Evolutionary conservation across 1,284 basidiomycete genomes (phyloP).

Genomic region (Uromyces viciae-fabae): DNA sequence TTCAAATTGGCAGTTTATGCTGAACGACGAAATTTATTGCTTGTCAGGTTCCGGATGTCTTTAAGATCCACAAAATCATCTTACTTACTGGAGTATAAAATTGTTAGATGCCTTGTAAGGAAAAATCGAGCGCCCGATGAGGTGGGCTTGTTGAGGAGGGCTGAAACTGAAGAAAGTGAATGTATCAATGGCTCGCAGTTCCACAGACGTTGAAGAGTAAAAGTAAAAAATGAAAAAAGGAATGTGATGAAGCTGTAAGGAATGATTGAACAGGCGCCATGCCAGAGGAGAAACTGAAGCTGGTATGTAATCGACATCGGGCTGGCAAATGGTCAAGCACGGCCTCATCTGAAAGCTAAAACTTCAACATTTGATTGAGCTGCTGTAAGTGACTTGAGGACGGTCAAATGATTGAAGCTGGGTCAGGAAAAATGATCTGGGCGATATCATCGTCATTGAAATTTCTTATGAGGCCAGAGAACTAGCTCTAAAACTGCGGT

Average conservation of each 20-base stretch:
- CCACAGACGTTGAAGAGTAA: not conserved
- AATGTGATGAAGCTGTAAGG: not conserved
- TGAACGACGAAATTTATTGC: not conserved
- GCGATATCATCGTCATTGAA: not conserved
- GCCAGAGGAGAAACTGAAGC: slow-evolving; percentile 25
- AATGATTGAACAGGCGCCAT: not conserved
- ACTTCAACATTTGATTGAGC: not conserved
- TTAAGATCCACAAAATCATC: not conserved
- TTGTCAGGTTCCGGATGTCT: not conserved
- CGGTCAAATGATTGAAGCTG: slow-evolving; percentile 6
- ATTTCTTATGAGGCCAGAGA: not conserved
- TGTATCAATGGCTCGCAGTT: slow-evolving; percentile 23
- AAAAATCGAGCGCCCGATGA: not conserved
- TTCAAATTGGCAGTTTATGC: not conserved
- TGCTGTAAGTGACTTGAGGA: not conserved
- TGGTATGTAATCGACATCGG: slow-evolving; percentile 19
- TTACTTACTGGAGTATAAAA: not conserved
- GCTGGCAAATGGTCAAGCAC: slow-evolving; percentile 3
- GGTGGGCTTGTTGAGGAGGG: not conserved
- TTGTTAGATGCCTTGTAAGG: not conserved
- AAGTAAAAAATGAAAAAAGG: not conserved
- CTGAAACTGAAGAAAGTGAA: slow-evolving; percentile 2
- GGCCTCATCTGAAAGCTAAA: not conserved
- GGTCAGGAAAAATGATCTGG: not conserved
- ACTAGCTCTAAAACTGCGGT: not conserved